Base-by-base conservation (phyloP, 2,329 filamentous ascomycete genomes). In the Cadophora gregata region DNA sequence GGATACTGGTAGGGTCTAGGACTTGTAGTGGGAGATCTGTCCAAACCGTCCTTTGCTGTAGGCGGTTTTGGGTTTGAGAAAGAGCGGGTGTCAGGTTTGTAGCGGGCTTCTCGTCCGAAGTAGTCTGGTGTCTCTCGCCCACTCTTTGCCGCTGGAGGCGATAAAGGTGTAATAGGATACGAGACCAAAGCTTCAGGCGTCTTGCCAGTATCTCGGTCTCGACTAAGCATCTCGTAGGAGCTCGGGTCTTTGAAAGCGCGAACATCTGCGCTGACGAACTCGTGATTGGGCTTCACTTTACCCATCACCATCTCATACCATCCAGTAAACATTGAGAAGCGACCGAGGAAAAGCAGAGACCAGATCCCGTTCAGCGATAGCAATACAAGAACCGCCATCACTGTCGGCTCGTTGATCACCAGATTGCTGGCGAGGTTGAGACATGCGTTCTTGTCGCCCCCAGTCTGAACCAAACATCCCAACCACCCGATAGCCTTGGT, bases 181-280 rank as follows among this genome's bases (percentile, higher is more conserved):
- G 71, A 70, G 7, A 70, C 56, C 16, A 69, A 62, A 50, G 74
- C 62, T 45, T 78, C 75, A 29, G 77, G 71, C 7, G 67, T 71
- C 69, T 78, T 77, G 24, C 68, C 67, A 16, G 50, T 62, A 38
- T 74, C 74, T 76, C 77, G 73, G 75, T 79, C 77, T 72, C 78
- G 75, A 78, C 80, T 75, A 74, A 94, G 88, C 91, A 94, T 93
- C 83, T 94, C 92, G 83, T 94, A 94, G 78, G 89, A 87, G 81
- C 88, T 86, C 77, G 83, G 83, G 73, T 89, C 87, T 78, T 86
- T 84, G 70, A 88, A 88, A 67, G 84, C 78, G 67, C 87, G 79
- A 68, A 86, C 86, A 76, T 97, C 95, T 55, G 91, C 89, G 47
- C 93, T 96, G 70, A 97, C 91, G 74, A 97, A 98, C 78, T 98